Evolutionary conservation across 2,329 filamentous ascomycete species (phyloP), one percentile per base, ranked within the genome.

Genomic region (Mollisiaceae sp.): DNA sequence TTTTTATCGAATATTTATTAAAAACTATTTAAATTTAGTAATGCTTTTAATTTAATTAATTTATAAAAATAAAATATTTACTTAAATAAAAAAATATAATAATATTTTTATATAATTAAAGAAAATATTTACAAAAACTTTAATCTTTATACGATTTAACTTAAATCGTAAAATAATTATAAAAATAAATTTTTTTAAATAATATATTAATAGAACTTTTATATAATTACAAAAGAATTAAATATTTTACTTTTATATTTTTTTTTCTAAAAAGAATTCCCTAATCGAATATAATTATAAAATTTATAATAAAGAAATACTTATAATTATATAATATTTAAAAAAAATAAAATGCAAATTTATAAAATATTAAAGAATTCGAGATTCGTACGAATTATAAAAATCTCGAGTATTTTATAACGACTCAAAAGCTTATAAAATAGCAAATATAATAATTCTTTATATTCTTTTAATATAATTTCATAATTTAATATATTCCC

Each of bases 1-100:
- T 38, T 65, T 65, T 41, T 65, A 67, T 38, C 18, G 52, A 22
- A 57, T 24, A 38, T 67, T 67, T 59, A 67, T 67, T 32, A 27
- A 52, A 22, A 35, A 45, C 41, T 62, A 27, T 50, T 65, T n/a
- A 20, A 47, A 45, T 47, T 22, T 60, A 14, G 47, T 36, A 45
- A n/a, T 11, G 39, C 52, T 45, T 20, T 15, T 52, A 20, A 22
- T 36, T 11, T n/a, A 62, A 15, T 32, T 41, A 38, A 50, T n/a
- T 50, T n/a, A 50, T n/a, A 50, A 50, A 18, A 18, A 50, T 24
- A n/a, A n/a, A n/a, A 24, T 18, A 8, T 38, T 57, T 38, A 20
- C 8, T 32, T 57, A 22, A 27, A 57, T 38, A 38, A 38, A 32
- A 32, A 18, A 57, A 27, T 22, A 9, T 3, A 12, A 61, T 20